A percentile compares a stretch with the other conserved stretches of the same genome.
These are phyloP conservation scores for Zymoseptoria tritici DNA, from an alignment of 2,329 filamentous ascomycete species.

Conservation along the genomic window DNA sequence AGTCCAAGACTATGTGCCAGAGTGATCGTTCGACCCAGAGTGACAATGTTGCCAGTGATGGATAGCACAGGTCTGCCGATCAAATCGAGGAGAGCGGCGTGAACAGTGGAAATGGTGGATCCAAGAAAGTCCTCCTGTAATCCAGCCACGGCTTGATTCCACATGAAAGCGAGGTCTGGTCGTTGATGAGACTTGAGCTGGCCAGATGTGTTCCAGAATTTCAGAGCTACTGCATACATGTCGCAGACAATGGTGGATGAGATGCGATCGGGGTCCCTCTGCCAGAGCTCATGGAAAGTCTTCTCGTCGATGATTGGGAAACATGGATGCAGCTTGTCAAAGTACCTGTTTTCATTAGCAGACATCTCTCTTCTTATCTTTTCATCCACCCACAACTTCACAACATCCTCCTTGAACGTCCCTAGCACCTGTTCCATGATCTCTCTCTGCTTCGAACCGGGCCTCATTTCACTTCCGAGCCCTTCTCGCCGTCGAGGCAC, in stretches of 20 bases:
- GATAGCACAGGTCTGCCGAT: constrained; percentile 35
- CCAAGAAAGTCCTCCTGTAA: constrained; percentile 38
- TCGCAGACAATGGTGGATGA: constrained; percentile 34
- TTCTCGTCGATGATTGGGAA: constrained; percentile 37
- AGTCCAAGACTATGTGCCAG: constrained; percentile 50
- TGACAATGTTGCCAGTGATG: constrained; percentile 44
- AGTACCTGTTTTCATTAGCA: constrained; percentile 29
- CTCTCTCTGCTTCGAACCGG: constrained; percentile 34
- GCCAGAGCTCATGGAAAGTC: constrained; percentile 29
- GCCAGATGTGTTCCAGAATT: constrained; percentile 33
- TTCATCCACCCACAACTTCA: too few species aligned
- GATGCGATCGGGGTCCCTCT: constrained; percentile 29
- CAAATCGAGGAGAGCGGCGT: constrained; percentile 35
- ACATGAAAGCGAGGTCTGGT: constrained; percentile 34
- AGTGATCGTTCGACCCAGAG: constrained; percentile 33
- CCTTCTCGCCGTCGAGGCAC: constrained; percentile 46
- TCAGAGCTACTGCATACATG: constrained; percentile 32
- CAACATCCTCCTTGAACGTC: constrained; percentile 31
- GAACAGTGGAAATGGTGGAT: constrained; percentile 34
- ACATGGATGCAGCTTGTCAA: constrained; percentile 30
- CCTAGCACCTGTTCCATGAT: constrained; percentile 37
- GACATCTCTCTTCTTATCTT: too few species aligned
- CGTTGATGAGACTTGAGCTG: constrained; percentile 30
- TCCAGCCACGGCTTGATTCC: constrained; percentile 37
- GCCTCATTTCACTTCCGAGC: constrained; percentile 25